Evolutionary conservation across 495 filamentous ascomycete genomes (phyloP), one percentile per base, ranked within the genome.

Genomic region (Hypoxylon fuscum): DNA sequence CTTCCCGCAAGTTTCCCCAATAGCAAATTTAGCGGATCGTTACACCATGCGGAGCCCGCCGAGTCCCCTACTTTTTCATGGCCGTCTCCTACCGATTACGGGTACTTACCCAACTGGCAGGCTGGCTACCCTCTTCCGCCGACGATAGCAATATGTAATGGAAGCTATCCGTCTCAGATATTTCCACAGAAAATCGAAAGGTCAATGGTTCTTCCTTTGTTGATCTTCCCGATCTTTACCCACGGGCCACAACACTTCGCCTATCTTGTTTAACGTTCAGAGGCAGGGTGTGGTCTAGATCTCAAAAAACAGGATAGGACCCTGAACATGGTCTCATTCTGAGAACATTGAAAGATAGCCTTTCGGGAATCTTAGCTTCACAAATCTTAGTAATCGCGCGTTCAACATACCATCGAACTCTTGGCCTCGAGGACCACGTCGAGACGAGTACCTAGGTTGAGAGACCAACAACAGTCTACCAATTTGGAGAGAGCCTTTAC

Each of bases 31-130:
- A 55, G 62, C 48, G 49, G 55, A 43, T 59, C 50, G 31, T 55
- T 65, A 60, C 55, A 65, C 51, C 35, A 55, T 42, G 37, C 62
- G 62, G 62, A 66, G 46, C 56, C 46, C 62, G 62, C 62, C 62
- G 62, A 66, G 20, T 61, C 62, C 62, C 62, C 51, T 50, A 20
- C 14, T n/a, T 45, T 9, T 17, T 18, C 3, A 46, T 50, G 40
- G 31, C 62, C 55, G 52, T 50, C 59, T 59, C 62, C 55, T 66
- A 46, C 62, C 62, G 62, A 44, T 17, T 1, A 32, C 55, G 62
- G n/a, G 62, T 53, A 53, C 25, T 56, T 20, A 54, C 42, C 44
- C 55, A 17, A 6, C 23, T n/a, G n/a, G n/a, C 29, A 23, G 9
- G 4, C 42, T 27, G n/a, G 7, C 21, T 38, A 41, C 14, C 51